Evolutionary conservation across 1,139 yeast species (phyloP), one percentile per base, ranked within the genome.

Genomic region (Candida sp.): DNA sequence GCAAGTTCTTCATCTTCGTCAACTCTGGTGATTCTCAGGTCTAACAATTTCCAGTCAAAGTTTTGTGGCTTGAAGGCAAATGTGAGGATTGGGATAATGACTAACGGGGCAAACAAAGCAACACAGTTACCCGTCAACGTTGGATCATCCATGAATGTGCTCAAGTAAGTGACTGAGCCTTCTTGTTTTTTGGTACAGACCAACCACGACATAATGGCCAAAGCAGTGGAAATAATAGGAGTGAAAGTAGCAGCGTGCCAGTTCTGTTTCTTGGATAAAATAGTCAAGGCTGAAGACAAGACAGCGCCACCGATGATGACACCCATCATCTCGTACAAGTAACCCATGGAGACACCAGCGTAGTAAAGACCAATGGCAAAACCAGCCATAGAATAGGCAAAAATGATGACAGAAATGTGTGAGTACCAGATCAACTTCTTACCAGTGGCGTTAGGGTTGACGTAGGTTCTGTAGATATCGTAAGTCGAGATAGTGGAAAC

Each of bases 121-220:
- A 90, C 91, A 44, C 90, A 84, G 63, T 90, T 91, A 52, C 97
- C 97, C 3, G 89, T 85, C 56, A 90, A 77, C 96, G 90, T 90
- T 31, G 96, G 87, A 65, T 88, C 80, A 65, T 90, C 94, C 57
- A 80, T 80, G 55, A 91, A 90, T 25, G 96, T 83, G 45, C 85
- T 86, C 40, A 71, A 81, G 46, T 89, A 85, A 32, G 81, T 83
- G 42, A 86, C 72, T 0, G 72, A 54, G 23, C 86, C 86, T 56
- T 75, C 80, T 54, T 79, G 67, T 22, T 73, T 72, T 62, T 81
- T 82, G 44, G 91, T 80, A 60, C 83, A 74, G 6, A 80, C 83
- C 58, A 87, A 72, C 93, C 93, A 87, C 7, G 86, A 70, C 74
- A 83, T 77, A 45, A 87, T 78, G 2, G 91, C 88, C 52, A 84